These are phyloP conservation scores for Nothophoma quercina DNA, from an alignment of 2,329 filamentous ascomycete species.

Conservation along the genomic window DNA sequence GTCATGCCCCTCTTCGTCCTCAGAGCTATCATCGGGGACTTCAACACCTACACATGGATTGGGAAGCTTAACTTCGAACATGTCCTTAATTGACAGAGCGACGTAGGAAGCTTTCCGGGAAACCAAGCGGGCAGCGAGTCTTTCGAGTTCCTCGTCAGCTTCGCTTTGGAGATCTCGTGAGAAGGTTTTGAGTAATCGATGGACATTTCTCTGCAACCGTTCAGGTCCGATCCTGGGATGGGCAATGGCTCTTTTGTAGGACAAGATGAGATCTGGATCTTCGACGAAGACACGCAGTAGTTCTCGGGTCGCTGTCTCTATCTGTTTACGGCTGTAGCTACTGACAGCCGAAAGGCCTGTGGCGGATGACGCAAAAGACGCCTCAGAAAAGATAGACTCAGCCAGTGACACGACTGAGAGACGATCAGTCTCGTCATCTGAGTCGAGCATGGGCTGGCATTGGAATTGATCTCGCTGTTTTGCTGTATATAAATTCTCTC, in stretches of 20 bases:
- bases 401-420: too few relatives aligned
- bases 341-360: too few relatives aligned
- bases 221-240: neutral
- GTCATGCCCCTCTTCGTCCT: neutral
- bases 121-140: neutral
- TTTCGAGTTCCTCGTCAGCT: neutral
- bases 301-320: neutral
- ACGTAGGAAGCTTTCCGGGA: neutral
- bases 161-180: neutral
- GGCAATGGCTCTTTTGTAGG: neutral
- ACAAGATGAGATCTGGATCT: neutral
- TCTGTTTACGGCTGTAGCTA: too few relatives aligned
- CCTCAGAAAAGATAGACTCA: too few relatives aligned
- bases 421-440: too few relatives aligned
- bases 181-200: neutral
- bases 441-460: too few relatives aligned
- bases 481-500: too few relatives aligned
- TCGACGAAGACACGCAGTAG: neutral
- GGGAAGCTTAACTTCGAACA: neutral
- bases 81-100: neutral
- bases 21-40: neutral
- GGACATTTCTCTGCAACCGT: neutral
- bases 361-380: too few relatives aligned
- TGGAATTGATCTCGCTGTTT: too few relatives aligned
- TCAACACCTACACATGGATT: too few relatives aligned